Evolutionary conservation across 202 grass and related monocot species (phyloP).

Genomic region (Musa balbisiana): DNA sequence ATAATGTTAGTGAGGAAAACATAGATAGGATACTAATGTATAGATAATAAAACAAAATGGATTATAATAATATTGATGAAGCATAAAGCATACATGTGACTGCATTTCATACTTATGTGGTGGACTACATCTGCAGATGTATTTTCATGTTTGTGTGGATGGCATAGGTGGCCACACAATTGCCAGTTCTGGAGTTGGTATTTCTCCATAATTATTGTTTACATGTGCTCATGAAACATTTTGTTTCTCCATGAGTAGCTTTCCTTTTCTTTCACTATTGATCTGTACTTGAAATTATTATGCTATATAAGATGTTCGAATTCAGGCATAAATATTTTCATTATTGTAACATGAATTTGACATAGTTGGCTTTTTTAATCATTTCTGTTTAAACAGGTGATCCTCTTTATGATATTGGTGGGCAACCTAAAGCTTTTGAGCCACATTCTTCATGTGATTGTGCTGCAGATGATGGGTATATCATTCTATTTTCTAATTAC

Average conservation of each 20-base stretch:
- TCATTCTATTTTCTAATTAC: constrained; percentile 18
- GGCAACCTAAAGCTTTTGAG: constrained; percentile 46
- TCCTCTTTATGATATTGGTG: constrained; percentile 81
- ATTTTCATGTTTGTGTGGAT: no score
- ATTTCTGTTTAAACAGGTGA: constrained; percentile 36
- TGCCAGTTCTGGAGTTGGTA: no score
- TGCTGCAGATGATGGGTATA: constrained; percentile 78
- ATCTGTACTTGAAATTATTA: not conserved
- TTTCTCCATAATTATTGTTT: no score
- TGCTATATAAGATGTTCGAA: not conserved
- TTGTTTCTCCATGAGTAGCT: not conserved
- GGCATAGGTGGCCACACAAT: no score
- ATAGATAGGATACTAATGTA: no score
- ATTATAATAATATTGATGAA: no score
- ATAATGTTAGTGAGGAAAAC: no score
- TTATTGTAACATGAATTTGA: not conserved
- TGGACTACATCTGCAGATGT: no score
- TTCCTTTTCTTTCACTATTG: not conserved
- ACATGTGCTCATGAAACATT: not conserved
- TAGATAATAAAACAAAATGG: no score
- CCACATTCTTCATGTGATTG: constrained; percentile 31
- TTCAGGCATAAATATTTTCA: not conserved
- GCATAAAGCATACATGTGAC: no score
- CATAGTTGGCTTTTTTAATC: not conserved
- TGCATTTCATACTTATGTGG: no score